These are phyloP conservation scores for Macadamia tetraphylla DNA, from an alignment of 164 flowering plant species.

Conservation along the genomic window DNA sequence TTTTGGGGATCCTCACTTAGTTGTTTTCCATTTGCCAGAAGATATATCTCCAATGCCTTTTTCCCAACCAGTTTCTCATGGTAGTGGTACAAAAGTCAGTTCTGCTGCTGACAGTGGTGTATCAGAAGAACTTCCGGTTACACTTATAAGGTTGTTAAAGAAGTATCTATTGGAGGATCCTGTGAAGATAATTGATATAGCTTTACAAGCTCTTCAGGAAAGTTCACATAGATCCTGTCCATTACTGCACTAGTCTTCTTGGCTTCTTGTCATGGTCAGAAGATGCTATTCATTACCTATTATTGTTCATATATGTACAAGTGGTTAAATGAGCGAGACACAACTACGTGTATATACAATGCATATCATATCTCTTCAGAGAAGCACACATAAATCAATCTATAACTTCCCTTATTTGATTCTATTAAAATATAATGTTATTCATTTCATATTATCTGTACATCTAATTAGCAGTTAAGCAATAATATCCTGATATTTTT, in stretches of 20 bases:
- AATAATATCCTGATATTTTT: too few species aligned
- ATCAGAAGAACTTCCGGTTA: constrained; percentile 55
- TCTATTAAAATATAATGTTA: too few species aligned
- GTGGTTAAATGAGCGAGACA: too few species aligned
- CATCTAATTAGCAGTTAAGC: too few species aligned
- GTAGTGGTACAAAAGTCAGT: constrained; percentile 21
- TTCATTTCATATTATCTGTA: too few species aligned
- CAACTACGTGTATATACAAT: too few species aligned
- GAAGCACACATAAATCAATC: too few species aligned
- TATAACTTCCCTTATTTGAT: too few species aligned
- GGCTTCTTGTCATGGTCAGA: not conserved
- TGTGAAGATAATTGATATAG: constrained; percentile 62
- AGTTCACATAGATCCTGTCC: constrained; percentile 17
- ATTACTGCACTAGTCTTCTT: not conserved
- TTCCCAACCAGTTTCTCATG: constrained; percentile 14
- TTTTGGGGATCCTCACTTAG: constrained; percentile 80
- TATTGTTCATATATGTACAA: not conserved
- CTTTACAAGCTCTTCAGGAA: constrained; percentile 80
- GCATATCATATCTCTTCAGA: too few species aligned
- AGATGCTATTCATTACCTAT: not conserved
- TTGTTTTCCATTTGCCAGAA: constrained; percentile 78
- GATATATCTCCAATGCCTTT: constrained; percentile 28
- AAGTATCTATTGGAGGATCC: constrained; percentile 89
- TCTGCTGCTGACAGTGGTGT: constrained; percentile 29
- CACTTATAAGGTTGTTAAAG: constrained; percentile 56